These are phyloP conservation scores for Sutorius eximius DNA, from an alignment of 1,284 basidiomycete species.

Conservation along the genomic window DNA sequence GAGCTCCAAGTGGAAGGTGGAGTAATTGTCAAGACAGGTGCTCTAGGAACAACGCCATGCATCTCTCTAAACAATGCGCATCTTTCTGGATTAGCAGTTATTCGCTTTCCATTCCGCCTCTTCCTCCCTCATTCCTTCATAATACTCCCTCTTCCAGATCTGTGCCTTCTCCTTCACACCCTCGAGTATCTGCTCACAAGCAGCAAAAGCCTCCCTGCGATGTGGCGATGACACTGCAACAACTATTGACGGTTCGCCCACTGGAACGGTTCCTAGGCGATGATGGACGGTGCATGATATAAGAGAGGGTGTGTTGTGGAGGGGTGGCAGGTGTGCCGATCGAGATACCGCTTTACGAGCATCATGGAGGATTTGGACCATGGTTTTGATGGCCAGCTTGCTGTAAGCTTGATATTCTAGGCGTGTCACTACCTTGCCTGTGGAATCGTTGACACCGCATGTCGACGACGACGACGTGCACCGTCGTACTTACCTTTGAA, in stretches of 20 bases:
- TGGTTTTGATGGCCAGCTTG: slow-evolving; percentile 79
- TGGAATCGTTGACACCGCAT: slow-evolving; percentile 7
- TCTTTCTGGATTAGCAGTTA: slow-evolving; percentile 20
- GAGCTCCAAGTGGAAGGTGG: slow-evolving; percentile 76
- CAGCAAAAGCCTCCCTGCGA: slow-evolving; percentile 76
- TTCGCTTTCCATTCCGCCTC: slow-evolving; percentile 78
- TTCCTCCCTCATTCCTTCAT: slow-evolving; percentile 61
- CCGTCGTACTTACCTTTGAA: slow-evolving; percentile 46
- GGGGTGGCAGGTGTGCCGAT: slow-evolving; percentile 44
- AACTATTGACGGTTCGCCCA: slow-evolving; percentile 80
- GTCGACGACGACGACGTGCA: slow-evolving; percentile 4
- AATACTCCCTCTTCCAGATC: slow-evolving; percentile 90
- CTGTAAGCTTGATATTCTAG: slow-evolving; percentile 85
- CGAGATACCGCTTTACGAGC: slow-evolving; percentile 45
- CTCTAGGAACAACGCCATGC: slow-evolving; percentile 8
- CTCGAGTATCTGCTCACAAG: slow-evolving; percentile 82
- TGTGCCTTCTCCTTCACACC: slow-evolving; percentile 80
- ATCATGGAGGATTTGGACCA: slow-evolving; percentile 57
- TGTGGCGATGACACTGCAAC: slow-evolving; percentile 87
- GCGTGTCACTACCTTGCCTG: slow-evolving; percentile 70
- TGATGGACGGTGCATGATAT: slow-evolving; percentile 69
- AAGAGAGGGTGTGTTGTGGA: slow-evolving; percentile 35
- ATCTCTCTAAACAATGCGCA: slow-evolving; percentile 7
- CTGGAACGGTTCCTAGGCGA: slow-evolving; percentile 75
- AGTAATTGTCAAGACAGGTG: slow-evolving; percentile 40